Evolutionary conservation across 1,284 basidiomycete species (phyloP), one percentile per base, ranked within the genome.

Genomic region (Pseudozyma thailandica): DNA sequence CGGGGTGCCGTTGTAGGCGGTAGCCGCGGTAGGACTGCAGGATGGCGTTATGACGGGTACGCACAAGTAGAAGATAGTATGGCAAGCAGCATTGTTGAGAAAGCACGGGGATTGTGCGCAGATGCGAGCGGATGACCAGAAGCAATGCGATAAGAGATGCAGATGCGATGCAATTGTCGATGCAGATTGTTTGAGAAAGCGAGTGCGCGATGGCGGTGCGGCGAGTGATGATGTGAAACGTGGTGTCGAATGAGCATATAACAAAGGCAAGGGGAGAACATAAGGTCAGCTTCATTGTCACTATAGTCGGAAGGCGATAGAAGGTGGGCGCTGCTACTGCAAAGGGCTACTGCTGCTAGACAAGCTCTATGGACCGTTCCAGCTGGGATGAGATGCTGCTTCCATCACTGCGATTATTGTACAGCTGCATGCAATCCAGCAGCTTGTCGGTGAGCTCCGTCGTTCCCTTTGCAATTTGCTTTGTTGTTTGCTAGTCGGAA

Each of bases 1-100:
- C 46, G 75, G 75, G 26, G 63, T 71, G 43, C 75, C 75, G 69
- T 65, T 69, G 62, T 56, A 62, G 42, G 72, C 62, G 35, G 72
- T 68, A 42, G 69, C 63, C 39, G 72, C 65, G 48, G 75, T 74
- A 28, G 75, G 75, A 37, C 74, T 77, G 60, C 47, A 52, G 37
- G 27, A 35, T 35, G 33, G 33, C 33, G 33, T 9, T 28, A 21
- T 43, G 49, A 51, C 49, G 52, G 28, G 38, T 61, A 62, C 58
- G 55, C 54, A 66, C 57, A 59, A 50, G 46, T 57, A 39, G 37
- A 38, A 13, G 48, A 50, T 18, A 37, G 18, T 26, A 53, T 18
- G 23, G 5, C 2, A 35, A 25, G 30, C 3, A 23, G 23, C 35
- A 16, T 2, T 2, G 23, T 26, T 25, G 28, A 45, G 3, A 35